Percentiles rank a stretch among this genome's conserved stretches.
These are phyloP conservation scores for Candida boleticola DNA, from an alignment of 805 yeast species.

Conservation along the genomic window DNA sequence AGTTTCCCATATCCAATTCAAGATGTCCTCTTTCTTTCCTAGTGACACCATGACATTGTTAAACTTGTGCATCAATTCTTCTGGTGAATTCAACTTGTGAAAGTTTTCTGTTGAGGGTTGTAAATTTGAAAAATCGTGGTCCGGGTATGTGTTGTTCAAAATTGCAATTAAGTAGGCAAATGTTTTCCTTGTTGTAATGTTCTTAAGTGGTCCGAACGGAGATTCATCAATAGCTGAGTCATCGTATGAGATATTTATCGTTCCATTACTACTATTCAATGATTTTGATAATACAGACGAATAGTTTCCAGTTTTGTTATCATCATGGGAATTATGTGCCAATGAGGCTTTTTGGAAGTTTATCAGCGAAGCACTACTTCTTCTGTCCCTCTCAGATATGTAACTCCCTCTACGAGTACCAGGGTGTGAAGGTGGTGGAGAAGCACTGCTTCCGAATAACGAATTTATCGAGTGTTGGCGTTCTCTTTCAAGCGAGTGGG, in stretches of 20 bases:
- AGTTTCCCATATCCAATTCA: conserved; percentile 83
- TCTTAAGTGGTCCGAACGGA: conserved; percentile 91
- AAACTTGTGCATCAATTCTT: conserved; percentile 60
- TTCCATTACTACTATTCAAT: conserved; percentile 13
- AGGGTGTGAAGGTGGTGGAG: conserved; percentile 20
- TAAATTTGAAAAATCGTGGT: conserved; percentile 86
- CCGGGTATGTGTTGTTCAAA: conserved; percentile 90
- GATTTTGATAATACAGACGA: conserved; percentile 18
- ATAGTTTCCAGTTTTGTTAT: no score
- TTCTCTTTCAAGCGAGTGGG: conserved; percentile 37
- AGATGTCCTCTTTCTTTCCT: conserved; percentile 39
- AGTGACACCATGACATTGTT: conserved; percentile 67
- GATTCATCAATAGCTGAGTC: conserved; percentile 38
- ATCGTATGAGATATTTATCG: conserved; percentile 10
- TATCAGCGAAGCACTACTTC: conserved; percentile 26
- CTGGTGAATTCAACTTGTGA: conserved; percentile 32
- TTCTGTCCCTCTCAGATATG: conserved; percentile 24
- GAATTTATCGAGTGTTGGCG: conserved; percentile 36
- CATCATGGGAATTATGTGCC: background rate
- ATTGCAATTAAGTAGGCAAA: conserved; percentile 91
- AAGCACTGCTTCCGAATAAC: conserved; percentile 37
- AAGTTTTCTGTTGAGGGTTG: conserved; percentile 71
- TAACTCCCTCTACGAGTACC: conserved; percentile 21
- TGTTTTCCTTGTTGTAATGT: conserved; percentile 80
- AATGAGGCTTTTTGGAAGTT: conserved; percentile 15